Percentiles rank a stretch among this genome's conserved stretches.
These are phyloP conservation scores for Colletotrichum noveboracense DNA, from an alignment of 2,329 filamentous ascomycete species.

Conservation along the genomic window DNA sequence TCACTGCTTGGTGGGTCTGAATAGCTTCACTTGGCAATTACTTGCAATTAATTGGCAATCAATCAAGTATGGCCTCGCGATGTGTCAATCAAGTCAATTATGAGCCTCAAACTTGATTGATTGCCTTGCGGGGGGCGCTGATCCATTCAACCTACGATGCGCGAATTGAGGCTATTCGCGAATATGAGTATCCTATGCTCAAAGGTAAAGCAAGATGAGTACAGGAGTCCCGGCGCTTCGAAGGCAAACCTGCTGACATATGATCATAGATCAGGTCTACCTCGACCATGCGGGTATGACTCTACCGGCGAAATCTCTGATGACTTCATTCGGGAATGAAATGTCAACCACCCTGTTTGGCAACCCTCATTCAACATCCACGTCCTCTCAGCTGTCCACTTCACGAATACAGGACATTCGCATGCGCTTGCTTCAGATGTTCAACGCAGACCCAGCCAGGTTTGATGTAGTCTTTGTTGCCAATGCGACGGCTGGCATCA, in stretches of 20 bases:
- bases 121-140: no score
- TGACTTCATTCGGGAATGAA: constrained; percentile 59
- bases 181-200: background rate
- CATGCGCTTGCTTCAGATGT: constrained; percentile 57
- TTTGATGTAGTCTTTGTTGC: constrained; percentile 68
- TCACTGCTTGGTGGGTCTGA: no score
- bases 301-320: constrained; percentile 62
- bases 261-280: constrained; percentile 42
- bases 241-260: background rate
- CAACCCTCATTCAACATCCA: constrained; percentile 69
- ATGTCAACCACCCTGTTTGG: constrained; percentile 66
- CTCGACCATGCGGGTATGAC: constrained; percentile 65
- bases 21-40: no score
- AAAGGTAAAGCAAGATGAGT: background rate
- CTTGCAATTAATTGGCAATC: no score
- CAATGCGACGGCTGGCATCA: constrained; percentile 68
- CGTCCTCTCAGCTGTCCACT: background rate
- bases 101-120: no score
- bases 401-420: background rate
- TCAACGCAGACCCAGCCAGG: constrained; percentile 62
- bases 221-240: background rate
- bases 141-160: background rate
- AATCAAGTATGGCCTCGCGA: no score
- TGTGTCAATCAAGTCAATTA: no score
- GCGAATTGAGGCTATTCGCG: background rate